Percentiles rank a stretch among this genome's conserved stretches.
These are phyloP conservation scores for Wakefieldia striispora DNA, from an alignment of 768 basidiomycete species.

Conservation along the genomic window DNA sequence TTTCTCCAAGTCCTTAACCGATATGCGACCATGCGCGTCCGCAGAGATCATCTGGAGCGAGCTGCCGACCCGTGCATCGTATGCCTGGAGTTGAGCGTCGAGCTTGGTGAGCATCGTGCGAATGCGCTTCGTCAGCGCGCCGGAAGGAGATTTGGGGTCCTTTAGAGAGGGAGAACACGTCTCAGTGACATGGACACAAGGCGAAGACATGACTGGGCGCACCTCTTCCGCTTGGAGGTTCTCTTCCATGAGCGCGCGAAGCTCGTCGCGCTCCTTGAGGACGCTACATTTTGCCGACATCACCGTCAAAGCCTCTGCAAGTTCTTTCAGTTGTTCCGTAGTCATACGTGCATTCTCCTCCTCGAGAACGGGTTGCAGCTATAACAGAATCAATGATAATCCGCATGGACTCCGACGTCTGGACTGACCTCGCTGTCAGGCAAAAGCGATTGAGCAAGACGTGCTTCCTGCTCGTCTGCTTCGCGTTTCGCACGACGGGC, in stretches of 20 bases:
- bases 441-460: slow-evolving; percentile 74
- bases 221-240: slow-evolving; percentile 89
- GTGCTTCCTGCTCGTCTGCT: slow-evolving; percentile 75
- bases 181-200: slow-evolving; percentile 1
- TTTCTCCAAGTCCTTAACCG: slow-evolving; percentile 84
- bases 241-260: slow-evolving; percentile 90
- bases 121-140: slow-evolving; percentile 92
- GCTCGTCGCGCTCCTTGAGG: slow-evolving; percentile 92
- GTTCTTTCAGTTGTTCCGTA: slow-evolving; percentile 90
- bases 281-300: slow-evolving; percentile 93
- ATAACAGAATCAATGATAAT: not conserved
- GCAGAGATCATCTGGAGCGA: slow-evolving; percentile 85
- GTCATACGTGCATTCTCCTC: slow-evolving; percentile 92
- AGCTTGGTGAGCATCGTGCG: slow-evolving; percentile 95
- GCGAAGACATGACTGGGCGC: slow-evolving; percentile 3
- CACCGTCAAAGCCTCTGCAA: slow-evolving; percentile 87
- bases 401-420: not conserved
- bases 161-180: slow-evolving; percentile 22
- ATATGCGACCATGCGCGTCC: slow-evolving; percentile 85
- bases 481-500: slow-evolving; percentile 85
- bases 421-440: slow-evolving; percentile 83
- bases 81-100: slow-evolving; percentile 87
- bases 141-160: slow-evolving; percentile 79
- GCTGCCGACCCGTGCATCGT: slow-evolving; percentile 83
- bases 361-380: slow-evolving; percentile 63